Evolutionary conservation across 1,284 basidiomycete species (phyloP), one percentile per base, ranked within the genome.

Genomic region (Bjerkandera adusta): DNA sequence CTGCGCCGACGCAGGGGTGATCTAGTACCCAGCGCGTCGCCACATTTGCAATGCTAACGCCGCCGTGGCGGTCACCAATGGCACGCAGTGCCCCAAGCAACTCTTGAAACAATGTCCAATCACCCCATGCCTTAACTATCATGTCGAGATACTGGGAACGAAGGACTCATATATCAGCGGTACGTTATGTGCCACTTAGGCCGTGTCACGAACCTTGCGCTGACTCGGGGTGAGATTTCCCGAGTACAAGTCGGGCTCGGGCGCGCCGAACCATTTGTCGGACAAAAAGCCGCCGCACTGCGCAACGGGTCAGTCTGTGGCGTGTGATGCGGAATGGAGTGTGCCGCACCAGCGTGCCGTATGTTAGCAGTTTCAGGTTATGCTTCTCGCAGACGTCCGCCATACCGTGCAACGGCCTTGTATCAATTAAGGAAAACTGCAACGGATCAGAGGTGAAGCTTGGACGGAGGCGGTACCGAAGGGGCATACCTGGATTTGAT

Each of bases 241-340:
- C 10, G 76, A 70, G 55, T 91, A 91, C 4, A 76, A 68, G 66
- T 89, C 85, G 4, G 88, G 88, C 57, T 87, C 80, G 7, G 79
- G 71, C 50, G 73, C 60, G 45, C 73, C 71, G 12, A 91, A 71
- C 85, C 87, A 92, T 52, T 75, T 74, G 62, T 91, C 87, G 0
- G 87, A 70, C 38, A 92, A 70, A 61, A 92, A 90, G 4, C 88
- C 89, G 6, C 88, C 88, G 54, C 89, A 91, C 88, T 91, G 54
- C 11, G 34, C 12, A 20, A 21, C 15, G 34, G 20, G 33, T 45
- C 18, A 36, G 36, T 24, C 25, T 35, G 35, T 34, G 35, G 47
- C 15, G 42, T 48, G 43, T 36, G 36, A 26, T 37, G 42, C 32
- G 26, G 20, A 26, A 36, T 8, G 16, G 33, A 32, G 45, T 15